These are phyloP conservation scores for Diaporthe destruens DNA, from an alignment of 2,329 filamentous ascomycete species.

Conservation along the genomic window DNA sequence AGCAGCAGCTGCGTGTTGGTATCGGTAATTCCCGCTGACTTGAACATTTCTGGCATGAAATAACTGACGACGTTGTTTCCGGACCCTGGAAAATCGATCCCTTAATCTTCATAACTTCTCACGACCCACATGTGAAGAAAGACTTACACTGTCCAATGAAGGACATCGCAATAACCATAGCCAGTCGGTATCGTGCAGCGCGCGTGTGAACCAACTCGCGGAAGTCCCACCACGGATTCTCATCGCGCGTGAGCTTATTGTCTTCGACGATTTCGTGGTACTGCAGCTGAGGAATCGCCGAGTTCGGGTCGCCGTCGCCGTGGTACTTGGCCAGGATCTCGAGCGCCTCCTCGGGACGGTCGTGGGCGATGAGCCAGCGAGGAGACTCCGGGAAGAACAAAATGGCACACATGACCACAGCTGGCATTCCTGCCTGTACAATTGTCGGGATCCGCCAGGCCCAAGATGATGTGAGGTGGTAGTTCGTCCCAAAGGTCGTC, in stretches of 20 bases:
- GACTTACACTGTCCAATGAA: conserved; percentile 57
- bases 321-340: conserved; percentile 52
- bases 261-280: conserved; percentile 56
- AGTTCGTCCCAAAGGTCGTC: conserved; percentile 59
- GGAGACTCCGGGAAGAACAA: conserved; percentile 52
- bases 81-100: conserved; percentile 42
- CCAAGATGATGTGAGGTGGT: conserved; percentile 55
- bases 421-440: conserved; percentile 59
- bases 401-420: conserved; percentile 50
- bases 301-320: conserved; percentile 55
- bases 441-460: conserved; percentile 54
- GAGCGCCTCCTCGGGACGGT: conserved; percentile 48
- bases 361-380: conserved; percentile 50
- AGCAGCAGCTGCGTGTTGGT: conserved; percentile 59
- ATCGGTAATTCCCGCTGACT: conserved; percentile 62
- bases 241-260: conserved; percentile 56
- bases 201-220: conserved; percentile 56
- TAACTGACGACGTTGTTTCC: conserved; percentile 58
- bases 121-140: too few relatives aligned
- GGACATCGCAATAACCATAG: conserved; percentile 55
- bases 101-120: not conserved
- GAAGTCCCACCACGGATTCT: conserved; percentile 62
- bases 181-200: conserved; percentile 55
- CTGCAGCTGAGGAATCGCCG: conserved; percentile 55
- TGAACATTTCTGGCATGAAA: conserved; percentile 63